These are phyloP conservation scores for Ogataea siamensis DNA, from an alignment of 805 yeast genomes.

Conservation along the genomic window DNA sequence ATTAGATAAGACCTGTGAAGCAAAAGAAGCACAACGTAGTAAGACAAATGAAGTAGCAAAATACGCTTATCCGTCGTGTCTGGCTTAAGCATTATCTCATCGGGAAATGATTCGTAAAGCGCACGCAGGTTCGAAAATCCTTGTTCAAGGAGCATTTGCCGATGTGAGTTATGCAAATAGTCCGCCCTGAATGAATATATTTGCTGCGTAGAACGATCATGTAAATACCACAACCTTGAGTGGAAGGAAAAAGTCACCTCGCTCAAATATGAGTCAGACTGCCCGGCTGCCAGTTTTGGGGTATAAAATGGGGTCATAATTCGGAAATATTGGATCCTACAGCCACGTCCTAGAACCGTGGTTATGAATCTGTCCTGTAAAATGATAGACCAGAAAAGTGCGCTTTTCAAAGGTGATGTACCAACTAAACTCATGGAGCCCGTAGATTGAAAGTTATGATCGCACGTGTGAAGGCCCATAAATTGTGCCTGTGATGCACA, in stretches of 20 bases:
- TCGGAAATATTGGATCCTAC: conserved; percentile 34
- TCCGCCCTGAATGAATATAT: conserved; percentile 36
- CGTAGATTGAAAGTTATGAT: too few relatives aligned
- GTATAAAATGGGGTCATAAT: conserved; percentile 31
- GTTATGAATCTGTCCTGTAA: conserved; percentile 35
- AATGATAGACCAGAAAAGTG: conserved; percentile 34
- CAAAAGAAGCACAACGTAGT: conserved; percentile 27
- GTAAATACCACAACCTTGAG: conserved; percentile 33
- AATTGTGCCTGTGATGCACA: conserved; percentile 31
- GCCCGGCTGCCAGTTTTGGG: conserved; percentile 13
- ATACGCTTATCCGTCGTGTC: conserved; percentile 23
- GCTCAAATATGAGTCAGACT: conserved; percentile 15
- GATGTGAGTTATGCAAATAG: conserved; percentile 34
- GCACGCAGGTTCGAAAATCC: conserved; percentile 28
- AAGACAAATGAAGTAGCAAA: conserved; percentile 31
- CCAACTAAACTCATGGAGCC: conserved; percentile 8
- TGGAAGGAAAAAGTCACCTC: conserved; percentile 32
- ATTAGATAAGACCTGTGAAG: conserved; percentile 33
- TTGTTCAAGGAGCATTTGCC: conserved; percentile 30
- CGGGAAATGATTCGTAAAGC: conserved; percentile 27
- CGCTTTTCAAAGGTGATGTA: conserved; percentile 20
- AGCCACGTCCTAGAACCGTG: conserved; percentile 35
- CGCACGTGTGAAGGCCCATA: conserved; percentile 13
- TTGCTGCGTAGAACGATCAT: conserved; percentile 33
- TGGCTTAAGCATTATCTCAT: conserved; percentile 8